Evolutionary conservation across 345 rosid genomes (phyloP).

Genomic region (Carallia brachiata): DNA sequence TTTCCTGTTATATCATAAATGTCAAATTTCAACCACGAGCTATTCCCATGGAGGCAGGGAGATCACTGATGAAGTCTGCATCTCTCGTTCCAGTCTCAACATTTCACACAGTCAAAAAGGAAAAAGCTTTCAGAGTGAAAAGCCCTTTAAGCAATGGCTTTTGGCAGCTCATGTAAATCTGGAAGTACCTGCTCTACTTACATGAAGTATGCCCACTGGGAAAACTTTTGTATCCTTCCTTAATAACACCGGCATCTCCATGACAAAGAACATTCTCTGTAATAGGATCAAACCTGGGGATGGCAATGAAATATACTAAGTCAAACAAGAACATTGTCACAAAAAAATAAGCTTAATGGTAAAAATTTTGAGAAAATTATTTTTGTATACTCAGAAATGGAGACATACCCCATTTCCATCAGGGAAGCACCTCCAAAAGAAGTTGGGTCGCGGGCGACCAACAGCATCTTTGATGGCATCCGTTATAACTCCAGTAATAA

Average conservation of each 20-base stretch:
- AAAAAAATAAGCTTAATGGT: background rate
- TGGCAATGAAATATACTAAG: background rate
- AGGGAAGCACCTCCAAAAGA: constrained; percentile 63
- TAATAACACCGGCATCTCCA: constrained; percentile 41
- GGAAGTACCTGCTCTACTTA: constrained; percentile 17
- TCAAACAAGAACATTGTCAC: no score
- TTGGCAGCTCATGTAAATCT: background rate
- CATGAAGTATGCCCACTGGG: constrained; percentile 72
- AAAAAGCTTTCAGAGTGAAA: no score
- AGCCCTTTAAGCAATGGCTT: no score
- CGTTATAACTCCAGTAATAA: constrained; percentile 56
- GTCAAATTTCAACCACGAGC: no score
- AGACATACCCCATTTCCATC: constrained; percentile 44
- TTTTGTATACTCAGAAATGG: background rate
- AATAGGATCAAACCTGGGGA: constrained; percentile 40
- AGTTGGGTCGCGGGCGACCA: constrained; percentile 65
- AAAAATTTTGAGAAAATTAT: background rate
- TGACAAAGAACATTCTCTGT: constrained; percentile 47
- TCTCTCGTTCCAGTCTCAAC: no score
- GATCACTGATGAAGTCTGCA: no score
- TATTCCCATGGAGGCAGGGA: no score
- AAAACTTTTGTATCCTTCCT: constrained; percentile 75
- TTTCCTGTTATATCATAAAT: no score
- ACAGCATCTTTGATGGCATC: constrained; percentile 65
- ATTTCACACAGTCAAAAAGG: no score